phyloP scores from a whole-genome alignment of 257 asterid species.

The Nicotiana noctiflora region DNA sequence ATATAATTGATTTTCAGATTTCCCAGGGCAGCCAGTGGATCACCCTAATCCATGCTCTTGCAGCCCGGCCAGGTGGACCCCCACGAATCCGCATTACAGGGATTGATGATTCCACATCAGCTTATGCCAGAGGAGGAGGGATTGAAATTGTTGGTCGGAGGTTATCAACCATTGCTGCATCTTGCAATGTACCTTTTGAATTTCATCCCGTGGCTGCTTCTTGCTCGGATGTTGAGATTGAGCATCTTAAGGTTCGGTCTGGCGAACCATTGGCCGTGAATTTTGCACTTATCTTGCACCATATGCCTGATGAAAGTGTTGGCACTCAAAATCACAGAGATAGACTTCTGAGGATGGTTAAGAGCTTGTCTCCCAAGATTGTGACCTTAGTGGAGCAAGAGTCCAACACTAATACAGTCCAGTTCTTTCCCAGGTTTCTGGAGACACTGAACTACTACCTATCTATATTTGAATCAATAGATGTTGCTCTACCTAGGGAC shows the following conservation, averaged over 20 bases:
- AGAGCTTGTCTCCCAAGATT: conserved; percentile 23
- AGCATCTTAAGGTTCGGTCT: conserved; percentile 11
- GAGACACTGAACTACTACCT: conserved; percentile 23
- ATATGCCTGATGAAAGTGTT: conserved; percentile 27
- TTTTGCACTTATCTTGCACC: conserved; percentile 23
- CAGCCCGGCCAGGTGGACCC: conserved; percentile 26
- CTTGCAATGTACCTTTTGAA: conserved; percentile 22
- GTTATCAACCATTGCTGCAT: conserved; percentile 19
- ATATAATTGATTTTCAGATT: conserved; percentile 27
- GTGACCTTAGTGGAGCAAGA: conserved; percentile 29
- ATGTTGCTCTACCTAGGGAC: conserved; percentile 29
- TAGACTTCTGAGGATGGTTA: conserved; percentile 25
- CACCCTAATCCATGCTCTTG: conserved; percentile 26
- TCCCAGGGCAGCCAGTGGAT: conserved; percentile 32
- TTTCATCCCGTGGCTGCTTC: conserved; percentile 18
- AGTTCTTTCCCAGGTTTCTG: conserved; percentile 21
- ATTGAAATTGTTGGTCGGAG: conserved; percentile 23
- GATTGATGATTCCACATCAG: conserved; percentile 23
- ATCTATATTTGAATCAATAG: conserved; percentile 27
- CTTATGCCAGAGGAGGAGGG: conserved; percentile 28
- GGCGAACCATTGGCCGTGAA: conserved; percentile 30
- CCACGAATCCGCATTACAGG: conserved; percentile 29
- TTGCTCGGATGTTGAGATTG: conserved; percentile 16
- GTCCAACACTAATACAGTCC: conserved; percentile 23
- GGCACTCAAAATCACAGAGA: conserved; percentile 22